Conservation (phyloP, 176 grass and related monocot genomes). For the Rhynchospora tenuis region DNA sequence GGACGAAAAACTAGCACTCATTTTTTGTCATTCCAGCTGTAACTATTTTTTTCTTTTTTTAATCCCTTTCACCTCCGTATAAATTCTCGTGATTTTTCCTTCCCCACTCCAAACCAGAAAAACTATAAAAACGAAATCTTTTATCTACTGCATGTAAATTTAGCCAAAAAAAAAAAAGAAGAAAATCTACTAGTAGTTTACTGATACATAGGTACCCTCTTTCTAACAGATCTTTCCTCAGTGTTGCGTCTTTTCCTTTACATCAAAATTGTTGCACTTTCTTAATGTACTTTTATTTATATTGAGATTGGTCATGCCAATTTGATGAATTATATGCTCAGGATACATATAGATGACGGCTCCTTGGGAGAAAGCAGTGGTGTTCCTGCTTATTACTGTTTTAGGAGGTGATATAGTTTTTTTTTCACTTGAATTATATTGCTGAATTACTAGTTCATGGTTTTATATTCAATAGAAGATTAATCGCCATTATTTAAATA, state of each 20-base stretch:
- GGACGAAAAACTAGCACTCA: too few species aligned
- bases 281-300: constrained; percentile 14
- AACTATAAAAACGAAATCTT: neutral
- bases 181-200: neutral
- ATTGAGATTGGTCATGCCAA: constrained; percentile 14
- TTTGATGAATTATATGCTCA: constrained; percentile 7
- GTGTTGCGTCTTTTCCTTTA: neutral
- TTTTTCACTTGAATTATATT: neutral
- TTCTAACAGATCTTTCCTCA: neutral
- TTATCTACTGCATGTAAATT: neutral
- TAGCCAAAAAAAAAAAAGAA: neutral
- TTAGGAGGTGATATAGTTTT: constrained; percentile 9
- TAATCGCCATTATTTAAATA: neutral
- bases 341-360: constrained; percentile 24
- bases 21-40: neutral
- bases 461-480: neutral
- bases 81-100: neutral
- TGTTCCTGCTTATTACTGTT: constrained; percentile 6
- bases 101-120: neutral
- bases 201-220: neutral
- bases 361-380: constrained; percentile 4
- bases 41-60: too few species aligned
- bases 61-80: neutral
- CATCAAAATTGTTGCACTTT: neutral
- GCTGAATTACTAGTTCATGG: neutral